Base-by-base conservation (phyloP, 2,329 filamentous ascomycete genomes). In the Fulvia fulva region DNA sequence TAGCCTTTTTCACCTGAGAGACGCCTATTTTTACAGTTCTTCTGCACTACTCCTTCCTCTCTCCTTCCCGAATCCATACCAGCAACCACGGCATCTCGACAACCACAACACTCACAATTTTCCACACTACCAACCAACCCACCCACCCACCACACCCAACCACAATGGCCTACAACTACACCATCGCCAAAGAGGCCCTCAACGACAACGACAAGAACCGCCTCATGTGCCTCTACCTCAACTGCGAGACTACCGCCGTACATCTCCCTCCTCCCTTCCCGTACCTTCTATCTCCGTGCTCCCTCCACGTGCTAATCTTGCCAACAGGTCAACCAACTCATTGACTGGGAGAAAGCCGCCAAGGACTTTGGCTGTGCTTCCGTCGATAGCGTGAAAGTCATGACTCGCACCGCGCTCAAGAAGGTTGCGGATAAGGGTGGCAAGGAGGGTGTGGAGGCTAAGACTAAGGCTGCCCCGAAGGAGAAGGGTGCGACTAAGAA, bases 141-240 rank as follows among this genome's bases (percentile, higher is more conserved):
- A 41, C 28, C 41, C 41, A 44, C 41, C 2, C 11, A 8, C 8
- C 41, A 6, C 41, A n/a, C 41, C 9, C 8, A n/a, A n/a, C n/a
- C n/a, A n/a, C n/a, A n/a, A n/a, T n/a, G n/a, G n/a, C 34, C 43
- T 46, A 44, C 34, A 25, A 45, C 21, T 25, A 43, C 41, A 23
- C 19, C 41, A 22, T 45, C 23, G 37, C 51, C 14, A 54, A 54
- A 19, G 22, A 26, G 14, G 23, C 28, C 19, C 26, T 55, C n/a
- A 50, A 50, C 26, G 53, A 43, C 3, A 21, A 25, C 7, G 43
- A 55, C 43, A 55, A 49, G 43, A 23, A 55, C 22, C 53, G 53
- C 21, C 49, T 55, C 6, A 6, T 44, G 22, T 54, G 51, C 23
- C 16, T 54, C 21, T 54, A 54, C 51, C 41, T 54, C 16, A 8